Conservation (phyloP, 352 stramenopile genomes). For the Pythium folliculosum region DNA sequence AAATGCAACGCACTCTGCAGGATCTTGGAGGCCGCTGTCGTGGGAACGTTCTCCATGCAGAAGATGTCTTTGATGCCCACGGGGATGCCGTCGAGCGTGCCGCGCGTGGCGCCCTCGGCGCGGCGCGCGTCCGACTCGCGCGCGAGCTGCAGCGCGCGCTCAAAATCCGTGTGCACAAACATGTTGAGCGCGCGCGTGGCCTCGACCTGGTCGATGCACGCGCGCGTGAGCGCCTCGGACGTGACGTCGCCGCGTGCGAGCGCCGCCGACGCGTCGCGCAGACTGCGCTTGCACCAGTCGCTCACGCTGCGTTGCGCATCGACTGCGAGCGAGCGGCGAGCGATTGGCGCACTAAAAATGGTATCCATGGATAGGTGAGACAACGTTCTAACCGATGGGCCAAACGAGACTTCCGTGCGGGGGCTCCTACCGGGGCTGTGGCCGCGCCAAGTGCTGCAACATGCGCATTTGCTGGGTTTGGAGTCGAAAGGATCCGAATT, state of each 20-base stretch:
- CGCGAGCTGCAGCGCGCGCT: conserved; percentile 67
- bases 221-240: conserved; percentile 60
- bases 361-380: conserved; percentile 7
- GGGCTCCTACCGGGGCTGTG: conserved; percentile 20
- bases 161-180: conserved; percentile 77
- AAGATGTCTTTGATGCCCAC: conserved; percentile 97
- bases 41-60: conserved; percentile 88
- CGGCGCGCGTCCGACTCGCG: conserved; percentile 79
- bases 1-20: conserved; percentile 48
- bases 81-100: conserved; percentile 93
- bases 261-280: conserved; percentile 54
- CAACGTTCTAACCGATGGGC: background rate
- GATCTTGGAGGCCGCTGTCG: conserved; percentile 90
- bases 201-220: conserved; percentile 78
- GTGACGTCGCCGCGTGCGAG: conserved; percentile 52
- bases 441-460: conserved; percentile 11
- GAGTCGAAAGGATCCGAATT: background rate
- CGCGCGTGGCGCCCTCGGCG: conserved; percentile 36
- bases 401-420: too few relatives aligned
- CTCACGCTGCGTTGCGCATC: conserved; percentile 33
- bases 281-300: conserved; percentile 64
- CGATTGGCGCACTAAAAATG: background rate
- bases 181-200: conserved; percentile 73
- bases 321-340: conserved; percentile 10
- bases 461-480: background rate